Conservation (phyloP, 1,284 basidiomycete species). For the Microbotryum intermedium region DNA sequence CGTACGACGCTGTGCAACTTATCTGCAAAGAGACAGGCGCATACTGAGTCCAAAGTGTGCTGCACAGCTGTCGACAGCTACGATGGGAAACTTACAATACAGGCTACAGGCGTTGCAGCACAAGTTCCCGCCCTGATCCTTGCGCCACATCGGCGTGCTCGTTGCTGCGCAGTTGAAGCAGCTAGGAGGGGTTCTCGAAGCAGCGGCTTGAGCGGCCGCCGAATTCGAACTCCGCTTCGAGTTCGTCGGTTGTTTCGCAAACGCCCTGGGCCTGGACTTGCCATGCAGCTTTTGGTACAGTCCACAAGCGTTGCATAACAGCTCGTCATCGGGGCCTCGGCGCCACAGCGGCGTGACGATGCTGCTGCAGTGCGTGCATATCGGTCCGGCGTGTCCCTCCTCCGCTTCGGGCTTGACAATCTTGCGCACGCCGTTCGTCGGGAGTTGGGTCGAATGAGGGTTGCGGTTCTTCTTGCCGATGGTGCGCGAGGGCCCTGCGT, state of each 20-base stretch:
- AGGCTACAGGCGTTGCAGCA: conserved; percentile 30
- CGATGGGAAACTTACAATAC: conserved; percentile 17
- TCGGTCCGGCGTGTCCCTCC: conserved; percentile 22
- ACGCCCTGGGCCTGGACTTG: conserved; percentile 26
- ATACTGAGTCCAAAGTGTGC: not conserved
- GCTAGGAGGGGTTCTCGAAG: conserved; percentile 18
- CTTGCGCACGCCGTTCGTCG: conserved; percentile 9
- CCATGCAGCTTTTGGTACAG: conserved; percentile 30
- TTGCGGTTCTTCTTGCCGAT: conserved; percentile 28
- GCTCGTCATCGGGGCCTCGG: conserved; percentile 28
- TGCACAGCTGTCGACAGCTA: not conserved
- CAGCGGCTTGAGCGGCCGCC: conserved; percentile 25
- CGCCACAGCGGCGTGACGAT: conserved; percentile 31
- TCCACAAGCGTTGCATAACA: conserved; percentile 32
- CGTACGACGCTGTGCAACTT: conserved; percentile 28
- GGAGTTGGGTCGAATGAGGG: conserved; percentile 28
- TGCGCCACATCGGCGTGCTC: conserved; percentile 31
- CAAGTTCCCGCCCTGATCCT: conserved; percentile 21
- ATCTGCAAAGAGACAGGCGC: conserved; percentile 1
- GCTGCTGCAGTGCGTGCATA: conserved; percentile 25
- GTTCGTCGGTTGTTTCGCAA: conserved; percentile 15
- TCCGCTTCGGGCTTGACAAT: conserved; percentile 11
- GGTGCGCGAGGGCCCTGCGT: too few relatives aligned
- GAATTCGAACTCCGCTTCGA: conserved; percentile 17
- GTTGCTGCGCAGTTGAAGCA: conserved; percentile 30